Conservation (phyloP, 257 asterid species). For the Gentiana straminea region DNA sequence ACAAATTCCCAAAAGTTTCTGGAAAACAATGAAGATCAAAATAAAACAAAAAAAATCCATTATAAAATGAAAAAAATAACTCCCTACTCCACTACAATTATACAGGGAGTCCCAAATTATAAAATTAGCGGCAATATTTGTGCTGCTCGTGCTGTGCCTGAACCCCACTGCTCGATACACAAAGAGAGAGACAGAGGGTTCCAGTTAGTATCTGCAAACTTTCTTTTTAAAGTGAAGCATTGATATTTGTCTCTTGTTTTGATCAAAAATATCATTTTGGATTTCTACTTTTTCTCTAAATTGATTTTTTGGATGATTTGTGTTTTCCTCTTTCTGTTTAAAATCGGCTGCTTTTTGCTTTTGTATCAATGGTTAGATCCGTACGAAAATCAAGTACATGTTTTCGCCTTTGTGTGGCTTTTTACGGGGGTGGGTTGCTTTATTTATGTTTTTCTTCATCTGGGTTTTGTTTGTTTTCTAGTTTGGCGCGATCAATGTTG, state of each 20-base stretch:
- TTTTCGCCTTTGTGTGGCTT: conserved; percentile 9
- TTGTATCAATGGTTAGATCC: conserved; percentile 32
- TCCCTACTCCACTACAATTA: conserved; percentile 3
- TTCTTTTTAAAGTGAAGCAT: conserved; percentile 10
- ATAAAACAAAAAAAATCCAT: neutral
- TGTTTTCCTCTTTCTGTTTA: conserved; percentile 1
- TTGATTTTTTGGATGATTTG: conserved; percentile 8
- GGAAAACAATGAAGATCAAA: neutral
- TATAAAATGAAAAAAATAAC: neutral
- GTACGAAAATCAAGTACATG: conserved; percentile 15
- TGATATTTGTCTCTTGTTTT: conserved; percentile 4
- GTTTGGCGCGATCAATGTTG: conserved; percentile 27
- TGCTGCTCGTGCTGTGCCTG: conserved; percentile 4
- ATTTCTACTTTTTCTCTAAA: conserved; percentile 5
- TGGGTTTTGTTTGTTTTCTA: conserved; percentile 16
- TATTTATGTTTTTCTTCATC: conserved; percentile 12
- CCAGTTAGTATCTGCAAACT: conserved; percentile 3
- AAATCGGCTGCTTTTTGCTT: conserved; percentile 22
- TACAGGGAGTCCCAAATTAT: neutral
- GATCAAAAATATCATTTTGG: conserved; percentile 11
- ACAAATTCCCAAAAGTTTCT: neutral
- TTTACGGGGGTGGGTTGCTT: conserved; percentile 7
- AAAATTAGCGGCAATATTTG: conserved; percentile 2
- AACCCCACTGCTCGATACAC: conserved; percentile 4
- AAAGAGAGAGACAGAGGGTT: neutral